A percentile compares a stretch with the other conserved stretches of the same genome.
These are phyloP conservation scores for Fonsecaea erecta DNA, from an alignment of 2,329 filamentous ascomycete species.

Conservation along the genomic window DNA sequence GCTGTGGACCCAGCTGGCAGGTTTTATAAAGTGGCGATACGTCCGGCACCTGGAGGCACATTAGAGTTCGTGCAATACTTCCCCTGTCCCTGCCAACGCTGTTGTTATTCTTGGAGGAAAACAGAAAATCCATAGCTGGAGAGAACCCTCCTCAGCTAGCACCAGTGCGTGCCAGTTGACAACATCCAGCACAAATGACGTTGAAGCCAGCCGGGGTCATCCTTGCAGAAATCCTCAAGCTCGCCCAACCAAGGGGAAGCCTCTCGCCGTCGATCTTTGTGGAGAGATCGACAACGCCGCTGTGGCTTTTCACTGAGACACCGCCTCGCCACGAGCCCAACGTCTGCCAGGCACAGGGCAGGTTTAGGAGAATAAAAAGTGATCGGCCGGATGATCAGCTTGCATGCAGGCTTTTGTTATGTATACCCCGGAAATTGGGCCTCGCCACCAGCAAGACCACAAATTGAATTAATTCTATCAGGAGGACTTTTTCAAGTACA, in stretches of 20 bases:
- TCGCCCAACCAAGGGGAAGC: not conserved
- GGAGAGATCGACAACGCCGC: slow-evolving; percentile 14
- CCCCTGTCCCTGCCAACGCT: slow-evolving; percentile 7
- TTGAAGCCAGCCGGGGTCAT: slow-evolving; percentile 4
- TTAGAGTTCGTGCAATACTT: not conserved
- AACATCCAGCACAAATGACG: slow-evolving; percentile 14
- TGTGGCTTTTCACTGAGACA: slow-evolving; percentile 17
- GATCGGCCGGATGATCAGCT: slow-evolving; percentile 1
- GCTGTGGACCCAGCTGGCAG: slow-evolving; percentile 7
- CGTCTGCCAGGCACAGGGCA: not conserved
- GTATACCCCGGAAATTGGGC: not conserved
- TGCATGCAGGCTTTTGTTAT: not conserved
- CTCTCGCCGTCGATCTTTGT: slow-evolving; percentile 14
- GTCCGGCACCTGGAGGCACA: too few species aligned
- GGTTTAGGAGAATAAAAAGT: slow-evolving; percentile 1
- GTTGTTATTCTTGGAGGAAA: not conserved
- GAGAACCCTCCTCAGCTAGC: not conserved
- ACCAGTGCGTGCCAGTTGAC: not conserved
- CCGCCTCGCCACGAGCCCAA: not conserved
- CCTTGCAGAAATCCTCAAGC: slow-evolving; percentile 4
- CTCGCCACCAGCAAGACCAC: too few species aligned
- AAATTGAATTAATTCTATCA: too few species aligned
- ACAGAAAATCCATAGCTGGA: slow-evolving; percentile 4
- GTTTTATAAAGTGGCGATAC: slow-evolving; percentile 1
- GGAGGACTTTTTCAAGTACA: too few species aligned